A percentile compares a stretch with the other conserved stretches of the same genome.
phyloP scores from a whole-genome alignment of 1,284 basidiomycete species.

The Chiua sp. region DNA sequence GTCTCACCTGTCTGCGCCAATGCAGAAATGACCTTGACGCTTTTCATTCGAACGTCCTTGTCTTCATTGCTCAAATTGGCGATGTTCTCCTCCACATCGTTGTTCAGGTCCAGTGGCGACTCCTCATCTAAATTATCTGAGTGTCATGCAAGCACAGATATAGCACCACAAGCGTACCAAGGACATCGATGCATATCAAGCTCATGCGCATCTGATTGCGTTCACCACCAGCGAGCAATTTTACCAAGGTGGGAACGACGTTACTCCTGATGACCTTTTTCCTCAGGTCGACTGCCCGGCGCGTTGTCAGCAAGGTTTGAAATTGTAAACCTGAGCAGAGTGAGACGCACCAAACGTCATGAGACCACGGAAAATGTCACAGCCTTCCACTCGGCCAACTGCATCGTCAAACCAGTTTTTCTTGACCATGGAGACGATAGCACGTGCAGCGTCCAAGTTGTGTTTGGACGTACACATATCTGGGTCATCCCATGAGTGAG shows the following conservation, averaged over 20 bases:
- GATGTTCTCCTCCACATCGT: background rate
- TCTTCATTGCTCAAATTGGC: background rate
- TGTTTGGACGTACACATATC: background rate
- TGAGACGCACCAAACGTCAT: background rate
- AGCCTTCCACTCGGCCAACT: conserved; percentile 10
- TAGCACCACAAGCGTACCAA: background rate
- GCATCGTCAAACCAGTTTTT: conserved; percentile 20
- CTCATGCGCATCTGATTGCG: background rate
- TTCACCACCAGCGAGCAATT: conserved; percentile 4
- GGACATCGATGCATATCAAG: conserved; percentile 5
- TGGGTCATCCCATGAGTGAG: too few relatives aligned
- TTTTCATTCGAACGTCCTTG: background rate
- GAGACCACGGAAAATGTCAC: background rate
- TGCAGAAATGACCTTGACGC: conserved; percentile 1
- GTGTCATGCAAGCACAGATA: background rate
- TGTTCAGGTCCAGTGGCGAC: background rate
- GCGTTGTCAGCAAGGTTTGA: background rate
- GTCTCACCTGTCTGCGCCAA: conserved; percentile 6
- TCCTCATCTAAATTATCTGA: background rate
- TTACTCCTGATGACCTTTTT: background rate
- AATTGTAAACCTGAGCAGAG: background rate
- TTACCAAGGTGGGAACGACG: background rate
- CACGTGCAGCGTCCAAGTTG: background rate
- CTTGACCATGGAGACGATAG: background rate
- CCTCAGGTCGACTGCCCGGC: background rate